Percentiles rank a stretch among this genome's conserved stretches.
These are phyloP conservation scores for Fusarium hainanense DNA, from an alignment of 2,329 filamentous ascomycete species.

Conservation along the genomic window DNA sequence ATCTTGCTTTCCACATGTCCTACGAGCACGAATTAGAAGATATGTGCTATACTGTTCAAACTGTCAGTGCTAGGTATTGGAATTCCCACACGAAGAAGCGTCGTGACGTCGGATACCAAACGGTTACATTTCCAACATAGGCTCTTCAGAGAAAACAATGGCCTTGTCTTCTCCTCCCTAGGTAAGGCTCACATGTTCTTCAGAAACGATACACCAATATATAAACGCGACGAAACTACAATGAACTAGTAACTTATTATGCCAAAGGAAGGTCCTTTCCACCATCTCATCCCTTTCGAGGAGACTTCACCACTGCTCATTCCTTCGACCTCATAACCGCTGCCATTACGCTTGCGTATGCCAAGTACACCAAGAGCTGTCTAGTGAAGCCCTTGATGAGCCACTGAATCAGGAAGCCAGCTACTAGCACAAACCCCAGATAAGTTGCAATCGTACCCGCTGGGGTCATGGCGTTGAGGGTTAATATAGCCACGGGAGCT, in stretches of 20 bases:
- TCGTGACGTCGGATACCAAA: background rate
- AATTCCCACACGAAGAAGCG: background rate
- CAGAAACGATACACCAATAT: background rate
- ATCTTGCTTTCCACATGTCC: too few species aligned
- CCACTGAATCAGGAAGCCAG: constrained; percentile 14
- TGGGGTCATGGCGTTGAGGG: constrained; percentile 6
- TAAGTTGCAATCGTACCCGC: constrained; percentile 6
- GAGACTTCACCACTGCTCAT: background rate
- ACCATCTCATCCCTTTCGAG: background rate
- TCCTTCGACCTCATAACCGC: constrained; percentile 16
- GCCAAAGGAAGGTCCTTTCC: background rate
- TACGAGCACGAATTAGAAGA: background rate
- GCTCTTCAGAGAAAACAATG: background rate
- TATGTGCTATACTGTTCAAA: background rate
- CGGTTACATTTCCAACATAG: background rate
- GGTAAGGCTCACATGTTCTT: background rate
- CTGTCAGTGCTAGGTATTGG: background rate
- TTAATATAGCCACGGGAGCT: constrained; percentile 17
- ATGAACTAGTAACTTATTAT: background rate
- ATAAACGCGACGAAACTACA: background rate
- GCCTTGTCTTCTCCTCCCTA: background rate
- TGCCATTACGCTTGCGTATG: constrained; percentile 25
- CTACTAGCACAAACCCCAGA: constrained; percentile 16
- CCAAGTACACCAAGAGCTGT: constrained; percentile 21
- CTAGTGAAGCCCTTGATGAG: constrained; percentile 11